Percentiles rank a stretch among this genome's conserved stretches.
Evolutionary conservation across 1,284 basidiomycete genomes (phyloP).

Genomic region (Hymenochaete sp.): DNA sequence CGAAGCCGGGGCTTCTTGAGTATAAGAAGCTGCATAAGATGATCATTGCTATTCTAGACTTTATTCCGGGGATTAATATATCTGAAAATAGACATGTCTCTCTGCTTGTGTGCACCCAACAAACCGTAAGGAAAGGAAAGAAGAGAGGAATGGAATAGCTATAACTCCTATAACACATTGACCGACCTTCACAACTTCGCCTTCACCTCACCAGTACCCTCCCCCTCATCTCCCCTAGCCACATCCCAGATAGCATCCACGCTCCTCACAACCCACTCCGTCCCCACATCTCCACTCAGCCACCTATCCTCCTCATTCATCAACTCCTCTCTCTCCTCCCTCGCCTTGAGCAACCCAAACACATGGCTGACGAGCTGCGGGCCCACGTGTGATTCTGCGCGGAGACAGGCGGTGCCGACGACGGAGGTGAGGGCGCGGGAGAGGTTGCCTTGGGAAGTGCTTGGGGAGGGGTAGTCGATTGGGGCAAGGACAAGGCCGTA

Average conservation of each 20-base stretch:
- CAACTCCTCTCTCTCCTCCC: slow-evolving; percentile 34
- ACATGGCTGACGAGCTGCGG: slow-evolving; percentile 90
- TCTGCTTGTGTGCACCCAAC: no score
- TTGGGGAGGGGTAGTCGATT: slow-evolving; percentile 36
- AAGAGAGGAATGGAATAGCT: no score
- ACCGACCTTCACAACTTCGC: slow-evolving; percentile 49
- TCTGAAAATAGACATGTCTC: no score
- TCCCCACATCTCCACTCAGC: slow-evolving; percentile 85
- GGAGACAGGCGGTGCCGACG: slow-evolving; percentile 84
- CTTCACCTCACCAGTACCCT: slow-evolving; percentile 28
- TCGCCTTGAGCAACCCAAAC: slow-evolving; percentile 87
- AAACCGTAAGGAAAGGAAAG: no score
- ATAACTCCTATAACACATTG: neutral
- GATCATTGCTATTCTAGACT: no score
- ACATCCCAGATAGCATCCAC: slow-evolving; percentile 77
- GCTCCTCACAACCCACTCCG: slow-evolving; percentile 84
- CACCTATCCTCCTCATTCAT: slow-evolving; percentile 73
- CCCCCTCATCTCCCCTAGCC: slow-evolving; percentile 36
- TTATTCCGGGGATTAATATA: no score
- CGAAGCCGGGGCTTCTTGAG: no score
- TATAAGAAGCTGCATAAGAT: no score
- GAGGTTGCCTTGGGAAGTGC: slow-evolving; percentile 62
- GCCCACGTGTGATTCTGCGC: slow-evolving; percentile 82
- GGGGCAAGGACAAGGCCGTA: slow-evolving; percentile 86
- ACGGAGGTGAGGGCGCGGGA: slow-evolving; percentile 83